Percentiles rank a stretch among this genome's conserved stretches.
These are phyloP conservation scores for Heliamphora exappendiculata DNA, from an alignment of 148 eudicot genomes.

Conservation along the genomic window DNA sequence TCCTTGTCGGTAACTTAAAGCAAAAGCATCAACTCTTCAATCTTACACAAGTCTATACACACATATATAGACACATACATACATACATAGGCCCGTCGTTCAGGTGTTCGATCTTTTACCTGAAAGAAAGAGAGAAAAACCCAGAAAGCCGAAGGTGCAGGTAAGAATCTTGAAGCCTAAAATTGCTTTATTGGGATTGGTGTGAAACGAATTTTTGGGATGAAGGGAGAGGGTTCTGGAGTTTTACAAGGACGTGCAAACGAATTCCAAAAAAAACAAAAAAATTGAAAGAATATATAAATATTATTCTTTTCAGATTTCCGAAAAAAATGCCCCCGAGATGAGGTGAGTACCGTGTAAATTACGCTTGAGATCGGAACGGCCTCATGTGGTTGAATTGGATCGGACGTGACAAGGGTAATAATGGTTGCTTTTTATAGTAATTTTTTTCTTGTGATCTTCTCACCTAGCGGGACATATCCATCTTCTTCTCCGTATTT, in stretches of 20 bases:
- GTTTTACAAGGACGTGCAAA: neutral
- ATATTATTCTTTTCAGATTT: neutral
- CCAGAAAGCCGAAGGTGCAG: constrained; percentile 7
- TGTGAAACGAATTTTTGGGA: neutral
- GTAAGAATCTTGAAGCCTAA: neutral
- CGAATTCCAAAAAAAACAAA: neutral
- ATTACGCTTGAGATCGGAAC: neutral
- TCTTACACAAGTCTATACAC: neutral
- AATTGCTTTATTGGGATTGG: neutral
- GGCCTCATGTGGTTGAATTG: neutral
- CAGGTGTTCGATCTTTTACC: constrained; percentile 33
- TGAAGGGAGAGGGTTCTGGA: neutral
- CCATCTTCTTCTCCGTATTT: too few species aligned
- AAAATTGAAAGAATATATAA: neutral
- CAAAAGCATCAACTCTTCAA: constrained; percentile 24
- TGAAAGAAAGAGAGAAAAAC: constrained; percentile 18
- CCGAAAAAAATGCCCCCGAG: neutral
- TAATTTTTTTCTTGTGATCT: neutral
- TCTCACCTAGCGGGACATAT: too few species aligned
- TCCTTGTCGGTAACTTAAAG: constrained; percentile 27
- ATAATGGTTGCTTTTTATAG: neutral
- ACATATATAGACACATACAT: neutral
- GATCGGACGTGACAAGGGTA: neutral
- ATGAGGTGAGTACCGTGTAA: neutral
- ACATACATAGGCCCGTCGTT: constrained; percentile 11